Base-by-base conservation (phyloP, 2,329 filamentous ascomycete species). In the Alternaria gaisen region DNA sequence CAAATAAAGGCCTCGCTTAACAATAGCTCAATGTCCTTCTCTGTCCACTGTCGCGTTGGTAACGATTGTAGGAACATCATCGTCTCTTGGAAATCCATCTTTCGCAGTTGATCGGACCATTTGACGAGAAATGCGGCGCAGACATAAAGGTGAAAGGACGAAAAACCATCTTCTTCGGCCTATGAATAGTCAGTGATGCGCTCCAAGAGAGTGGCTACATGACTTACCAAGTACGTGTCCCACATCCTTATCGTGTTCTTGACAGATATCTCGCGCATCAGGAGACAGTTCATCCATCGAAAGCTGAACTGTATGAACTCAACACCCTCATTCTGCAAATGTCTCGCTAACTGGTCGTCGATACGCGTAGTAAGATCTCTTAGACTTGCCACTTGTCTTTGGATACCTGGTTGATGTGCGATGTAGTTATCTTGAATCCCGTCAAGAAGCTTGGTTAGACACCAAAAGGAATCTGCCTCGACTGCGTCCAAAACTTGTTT, bases 231-330 rank as follows among this genome's bases (percentile, higher is more conserved):
- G 81, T 99, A 99, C 26, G 95, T 99, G 80, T 99, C 95, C 95
- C 95, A 99, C 95, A 99, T 99, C 70, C 95, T 87, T 66, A 99
- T 97, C 0, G 93, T 97, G 77, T 97, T 98, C 78, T 90, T 92
- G 58, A 99, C 94, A 76, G 91, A 97, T 67, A 99, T 91, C 81
- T 99, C 95, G 65, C 95, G 88, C 95, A 99, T 99, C 67, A 99
- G 84, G 53, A 99, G 87, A 79, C 95, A 99, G 74, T 99, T 99
- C 95, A 99, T 99, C 95, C 95, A 99, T 58, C 95, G 87, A 78
- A 99, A 99, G 80, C 93, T 97, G 81, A 99, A 99, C 76, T 99
- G 95, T 73, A 99, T 99, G 75, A 99, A 99, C 77, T 99, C 95
- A 28, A 99, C 93, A 32, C 93, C 90, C 79, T 98, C 93, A 24